phyloP scores from a whole-genome alignment of 2,329 filamentous ascomycete genomes.

The Orbilia javanica region DNA sequence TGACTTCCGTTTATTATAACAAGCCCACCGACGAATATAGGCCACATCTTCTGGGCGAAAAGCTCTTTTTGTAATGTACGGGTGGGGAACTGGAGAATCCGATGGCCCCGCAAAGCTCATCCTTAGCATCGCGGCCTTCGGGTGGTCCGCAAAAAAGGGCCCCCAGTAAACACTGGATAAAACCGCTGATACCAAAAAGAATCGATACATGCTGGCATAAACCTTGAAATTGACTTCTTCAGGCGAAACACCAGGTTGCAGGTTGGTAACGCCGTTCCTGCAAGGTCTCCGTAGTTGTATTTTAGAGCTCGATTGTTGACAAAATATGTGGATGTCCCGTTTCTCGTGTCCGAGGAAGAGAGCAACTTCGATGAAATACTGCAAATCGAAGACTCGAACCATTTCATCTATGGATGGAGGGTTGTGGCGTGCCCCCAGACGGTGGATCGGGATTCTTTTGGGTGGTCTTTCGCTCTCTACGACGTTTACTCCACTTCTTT shows the following conservation, averaged over 20 bases:
- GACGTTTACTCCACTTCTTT: not conserved
- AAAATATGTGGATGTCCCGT: slow-evolving; percentile 27
- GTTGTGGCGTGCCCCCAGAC: not conserved
- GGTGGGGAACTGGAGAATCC: not conserved
- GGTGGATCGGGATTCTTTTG: not conserved
- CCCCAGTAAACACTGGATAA: slow-evolving; percentile 40
- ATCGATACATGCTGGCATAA: slow-evolving; percentile 48
- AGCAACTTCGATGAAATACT: slow-evolving; percentile 34
- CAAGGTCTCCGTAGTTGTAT: not conserved
- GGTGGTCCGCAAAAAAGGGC: slow-evolving; percentile 33
- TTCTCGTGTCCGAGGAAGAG: slow-evolving; percentile 33
- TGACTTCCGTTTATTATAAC: slow-evolving; percentile 36
- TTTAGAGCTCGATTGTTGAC: slow-evolving; percentile 20
- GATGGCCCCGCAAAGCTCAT: not conserved
- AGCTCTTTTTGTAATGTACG: not conserved
- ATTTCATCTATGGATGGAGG: slow-evolving; percentile 27
- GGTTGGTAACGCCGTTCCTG: not conserved
- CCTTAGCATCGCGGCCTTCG: not conserved
- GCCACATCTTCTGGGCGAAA: slow-evolving; percentile 1
- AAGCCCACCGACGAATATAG: slow-evolving; percentile 39
- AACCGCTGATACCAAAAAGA: slow-evolving; percentile 30
- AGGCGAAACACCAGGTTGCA: not conserved
- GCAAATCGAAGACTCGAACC: slow-evolving; percentile 24
- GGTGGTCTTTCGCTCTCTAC: not conserved
- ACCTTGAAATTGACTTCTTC: slow-evolving; percentile 18